Evolutionary conservation across 2,329 filamentous ascomycete species (phyloP), one percentile per base, ranked within the genome.

Genomic region (Nigrospora osmanthi): DNA sequence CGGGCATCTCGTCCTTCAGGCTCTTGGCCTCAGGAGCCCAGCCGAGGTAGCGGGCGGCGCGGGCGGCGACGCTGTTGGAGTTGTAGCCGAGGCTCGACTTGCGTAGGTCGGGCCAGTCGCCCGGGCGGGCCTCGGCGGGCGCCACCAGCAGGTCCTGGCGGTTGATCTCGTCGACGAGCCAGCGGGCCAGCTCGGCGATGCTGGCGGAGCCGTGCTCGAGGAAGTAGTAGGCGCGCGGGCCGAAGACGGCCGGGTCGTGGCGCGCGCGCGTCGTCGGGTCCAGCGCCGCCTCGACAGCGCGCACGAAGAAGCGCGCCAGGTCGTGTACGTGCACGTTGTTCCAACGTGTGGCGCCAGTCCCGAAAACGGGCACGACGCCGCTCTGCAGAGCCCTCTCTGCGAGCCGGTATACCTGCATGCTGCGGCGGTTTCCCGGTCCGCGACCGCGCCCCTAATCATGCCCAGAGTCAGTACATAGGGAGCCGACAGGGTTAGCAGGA

Each of bases 171-270:
- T 80, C 70, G 1, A 76, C 79, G 46, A 87, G 68, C 55, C 66
- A 67, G 47, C 62, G 60, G 3, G 78, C 67, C 9, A 84, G 58
- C 13, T 86, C 78, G 6, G 76, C 73, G 83, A 83, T 89, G 19
- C 64, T 65, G 57, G 83, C 78, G 44, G 74, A 65, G 2, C 79
- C 83, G 51, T 74, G 76, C 59, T 84, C 80, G 9, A 74, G 70
- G 49, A 89, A 80, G 64, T 81, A 88, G 60, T 88, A 89, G 1
- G 70, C 83, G 32, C 76, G 61, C 0, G 61, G 61, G 1, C 81
- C 81, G 72, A 85, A 88, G 5, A 81, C 65, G 54, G 86, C 81
- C 1, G 74, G 64, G 46, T 80, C 74, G 5, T 69, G 63, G 41
- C 68, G 67, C 50, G 77, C 78, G 44, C 68, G 68, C 0, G 76